Evolutionary conservation across 176 grass and related monocot genomes (phyloP), one percentile per base, ranked within the genome.

Genomic region (Musa acuminata): DNA sequence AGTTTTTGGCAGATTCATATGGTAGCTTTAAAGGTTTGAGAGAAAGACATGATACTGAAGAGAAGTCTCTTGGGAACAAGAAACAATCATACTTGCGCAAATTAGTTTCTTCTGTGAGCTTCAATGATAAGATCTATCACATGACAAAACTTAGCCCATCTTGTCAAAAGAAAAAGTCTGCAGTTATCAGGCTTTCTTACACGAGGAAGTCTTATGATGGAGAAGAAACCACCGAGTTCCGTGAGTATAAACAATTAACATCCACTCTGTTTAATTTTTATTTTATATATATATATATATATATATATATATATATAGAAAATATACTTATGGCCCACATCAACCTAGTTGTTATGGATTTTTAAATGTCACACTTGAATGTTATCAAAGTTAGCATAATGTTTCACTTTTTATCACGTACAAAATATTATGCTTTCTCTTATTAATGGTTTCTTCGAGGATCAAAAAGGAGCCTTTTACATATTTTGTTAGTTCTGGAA

Each of bases 21-120:
- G 80, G 75, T 51, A 89, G 84, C 76, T 91, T 89, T 24, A 89
- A 91, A 77, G 86, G 86, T 13, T 76, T 78, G 21, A 89, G 69
- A 76, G 93, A 89, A 49, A 87, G 64, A 70, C 70, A 78, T 69
- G 82, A 87, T 24, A 49, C 70, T 53, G 93, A 92, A 49, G 93
- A 92, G 52, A 81, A 77, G 22, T 70, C 55, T 74, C 89, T 81
- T 71, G 90, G 83, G 76, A 80, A 24, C 78, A 82, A 64, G 83
- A 84, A 72, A 48, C 88, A 86, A 43, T 91, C 88, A 49, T 79
- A 79, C 64, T 71, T 91, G n/a, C 80, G 78, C 43, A 80, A 82
- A 83, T 78, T 98, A 62, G 66, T 93, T 76, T 88, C 92, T 23
- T 98, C 95, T 53, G 59, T 98, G 54, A 98, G 95, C 79, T 98